phyloP scores from a whole-genome alignment of 2,329 filamentous ascomycete genomes.

The Arachnomyces sp. region DNA sequence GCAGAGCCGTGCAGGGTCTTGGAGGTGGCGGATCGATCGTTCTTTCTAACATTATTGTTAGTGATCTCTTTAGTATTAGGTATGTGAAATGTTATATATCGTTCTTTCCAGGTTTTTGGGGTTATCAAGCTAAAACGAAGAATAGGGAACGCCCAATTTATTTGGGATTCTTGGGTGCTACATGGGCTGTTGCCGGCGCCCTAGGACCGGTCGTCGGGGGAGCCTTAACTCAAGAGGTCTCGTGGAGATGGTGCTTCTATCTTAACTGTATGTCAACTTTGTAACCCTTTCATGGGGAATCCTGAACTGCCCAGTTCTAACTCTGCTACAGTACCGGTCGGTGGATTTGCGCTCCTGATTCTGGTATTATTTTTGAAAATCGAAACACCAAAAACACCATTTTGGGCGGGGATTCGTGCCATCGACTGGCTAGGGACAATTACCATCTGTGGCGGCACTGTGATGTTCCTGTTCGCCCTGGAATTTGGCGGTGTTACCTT shows the following conservation, averaged over 20 bases:
- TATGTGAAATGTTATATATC: constrained; percentile 6
- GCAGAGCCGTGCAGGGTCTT: constrained; percentile 50
- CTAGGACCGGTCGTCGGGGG: constrained; percentile 49
- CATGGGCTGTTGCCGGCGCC: constrained; percentile 50
- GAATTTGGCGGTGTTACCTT: constrained; percentile 72
- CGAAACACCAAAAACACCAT: constrained; percentile 46
- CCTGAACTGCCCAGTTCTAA: no score
- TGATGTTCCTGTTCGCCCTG: constrained; percentile 81
- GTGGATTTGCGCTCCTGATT: constrained; percentile 41
- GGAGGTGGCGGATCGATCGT: constrained; percentile 52
- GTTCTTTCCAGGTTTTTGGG: background rate
- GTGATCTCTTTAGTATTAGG: constrained; percentile 49
- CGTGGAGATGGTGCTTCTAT: constrained; percentile 51
- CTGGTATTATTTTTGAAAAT: constrained; percentile 48
- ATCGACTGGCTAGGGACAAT: constrained; percentile 50
- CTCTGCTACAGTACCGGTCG: constrained; percentile 37
- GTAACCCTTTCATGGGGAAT: constrained; percentile 5
- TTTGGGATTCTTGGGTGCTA: constrained; percentile 44
- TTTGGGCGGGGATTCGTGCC: constrained; percentile 43
- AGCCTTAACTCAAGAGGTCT: constrained; percentile 35
- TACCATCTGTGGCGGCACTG: constrained; percentile 53
- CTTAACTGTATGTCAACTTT: constrained; percentile 45
- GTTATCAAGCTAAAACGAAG: background rate
- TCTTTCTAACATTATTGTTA: constrained; percentile 51
- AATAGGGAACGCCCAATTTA: constrained; percentile 36